Conservation (phyloP, 2,329 filamentous ascomycete genomes). For the Colletotrichum sp. region DNA sequence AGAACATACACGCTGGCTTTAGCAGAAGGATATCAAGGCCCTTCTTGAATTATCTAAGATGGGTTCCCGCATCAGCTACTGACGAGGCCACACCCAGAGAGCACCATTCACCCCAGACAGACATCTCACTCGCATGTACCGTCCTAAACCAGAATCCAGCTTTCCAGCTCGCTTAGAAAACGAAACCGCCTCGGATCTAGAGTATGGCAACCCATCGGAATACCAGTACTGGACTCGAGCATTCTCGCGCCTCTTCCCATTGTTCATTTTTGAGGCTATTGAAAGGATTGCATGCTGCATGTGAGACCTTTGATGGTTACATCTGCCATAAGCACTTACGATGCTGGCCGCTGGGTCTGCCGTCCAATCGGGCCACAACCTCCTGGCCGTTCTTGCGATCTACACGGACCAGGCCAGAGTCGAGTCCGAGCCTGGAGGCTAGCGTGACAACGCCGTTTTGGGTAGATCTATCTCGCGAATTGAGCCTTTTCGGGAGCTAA, state of each 20-base stretch:
- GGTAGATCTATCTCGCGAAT: neutral
- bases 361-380: neutral
- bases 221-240: neutral
- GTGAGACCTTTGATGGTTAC: conserved; percentile 10
- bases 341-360: neutral
- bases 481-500: neutral
- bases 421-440: neutral
- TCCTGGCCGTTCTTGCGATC: neutral
- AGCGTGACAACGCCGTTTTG: neutral
- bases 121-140: neutral
- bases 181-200: neutral
- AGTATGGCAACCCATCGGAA: neutral
- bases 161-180: neutral
- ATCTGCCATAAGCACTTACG: conserved; percentile 20
- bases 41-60: no score
- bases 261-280: neutral
- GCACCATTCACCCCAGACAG: neutral
- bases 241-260: neutral
- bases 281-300: conserved; percentile 4
- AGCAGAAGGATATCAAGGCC: neutral
- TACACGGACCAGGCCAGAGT: neutral
- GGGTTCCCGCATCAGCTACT: no score
- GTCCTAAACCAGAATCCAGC: neutral
- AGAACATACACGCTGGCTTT: neutral
- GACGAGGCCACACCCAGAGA: neutral